Base-by-base conservation (phyloP, 2,329 filamentous ascomycete genomes). In the Colletotrichum aenigma region DNA sequence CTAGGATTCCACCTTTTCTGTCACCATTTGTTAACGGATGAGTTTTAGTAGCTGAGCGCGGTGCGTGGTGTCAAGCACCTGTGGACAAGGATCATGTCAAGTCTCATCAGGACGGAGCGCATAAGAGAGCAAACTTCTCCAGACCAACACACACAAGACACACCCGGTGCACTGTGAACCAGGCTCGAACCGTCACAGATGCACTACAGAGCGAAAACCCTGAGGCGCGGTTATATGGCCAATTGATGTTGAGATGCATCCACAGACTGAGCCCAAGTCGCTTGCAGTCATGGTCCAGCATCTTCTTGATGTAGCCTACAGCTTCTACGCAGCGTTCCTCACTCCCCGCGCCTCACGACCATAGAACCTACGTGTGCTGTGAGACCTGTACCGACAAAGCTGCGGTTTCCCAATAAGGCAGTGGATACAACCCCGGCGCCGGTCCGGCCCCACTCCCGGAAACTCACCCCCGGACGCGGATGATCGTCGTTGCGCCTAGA, bases 231-330 rank as follows among this genome's bases (percentile, higher is more conserved):
- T 0, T 48, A 5, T 48, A 21, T 18, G 18, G 38, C 38, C 18
- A 6, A 4, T 48, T 7, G 38, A 48, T 1, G 0, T 1, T n/a
- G 38, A 48, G 38, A 48, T n/a, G 38, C 38, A 8, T 43, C 9
- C 16, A 4, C 38, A 48, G 18, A n/a, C 3, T n/a, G 18, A n/a
- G 1, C 5, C 3, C 0, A 6, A 0, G 2, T n/a, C 18, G 0
- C 38, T n/a, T 0, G 38, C 9, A 48, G 1, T 0, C 38, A 1
- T 48, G 18, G 0, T 3, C 16, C 9, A n/a, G 18, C 7, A 10
- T 21, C 8, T 12, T 8, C 18, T n/a, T 7, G 5, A n/a, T 21
- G 18, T 18, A 48, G 9, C 38, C 38, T 48, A 48, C 18, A 21
- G 18, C 8, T 48, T 48, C 9, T 12, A n/a, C 9, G 18, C 18